Base-by-base conservation (phyloP, 192 early-diverging fungal species). In the Coemansia asiatica region DNA sequence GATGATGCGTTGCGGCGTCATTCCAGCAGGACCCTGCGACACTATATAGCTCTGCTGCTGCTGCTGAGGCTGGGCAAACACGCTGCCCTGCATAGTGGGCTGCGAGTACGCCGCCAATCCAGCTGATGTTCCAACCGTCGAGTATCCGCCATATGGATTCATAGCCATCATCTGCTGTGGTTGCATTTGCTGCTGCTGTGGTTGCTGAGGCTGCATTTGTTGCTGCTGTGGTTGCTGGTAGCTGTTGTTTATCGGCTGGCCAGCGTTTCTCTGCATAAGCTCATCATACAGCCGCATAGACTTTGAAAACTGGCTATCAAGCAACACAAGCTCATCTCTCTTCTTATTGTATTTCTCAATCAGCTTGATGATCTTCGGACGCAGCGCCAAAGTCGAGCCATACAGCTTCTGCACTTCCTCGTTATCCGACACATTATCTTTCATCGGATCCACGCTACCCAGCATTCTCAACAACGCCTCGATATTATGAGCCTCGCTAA, bases 351-450 rank as follows among this genome's bases (percentile, higher is more conserved):
- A 90, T 47, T 87, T 88, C 61, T 95, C 93, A 59, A 96, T 86
- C 31, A 95, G 80, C 67, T 88, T 88, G 18, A 97, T 85, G 40
- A 99, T 78, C 76, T 93, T 91, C 2, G 95, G 94, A 46, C 94
- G 76, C 59, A 96, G 69, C n/a, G 90, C 80, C 54, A 96, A 68
- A 8, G 94, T 90, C 1, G 86, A 82, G 53, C 90, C 85, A 67
- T 99, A 96, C 13, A 90, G 72, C 40, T 87, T 82, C 76, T 95
- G 92, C 18, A 99, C 76, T 19, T 87, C 72, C 33, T 94, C 91
- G 71, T 98, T 97, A 56, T 95, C 96, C 25, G 90, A 88, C 26
- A 95, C 86, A 60, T 91, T 90, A 61, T 95, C 93, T 21, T 85
- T 85, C 48, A 84, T 64, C 26, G 95, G 94, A 66, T 96, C 94